Percentiles rank a stretch among this genome's conserved stretches.
Evolutionary conservation across 2,329 filamentous ascomycete species (phyloP).

Genomic region (Trichothecium sympodiale): DNA sequence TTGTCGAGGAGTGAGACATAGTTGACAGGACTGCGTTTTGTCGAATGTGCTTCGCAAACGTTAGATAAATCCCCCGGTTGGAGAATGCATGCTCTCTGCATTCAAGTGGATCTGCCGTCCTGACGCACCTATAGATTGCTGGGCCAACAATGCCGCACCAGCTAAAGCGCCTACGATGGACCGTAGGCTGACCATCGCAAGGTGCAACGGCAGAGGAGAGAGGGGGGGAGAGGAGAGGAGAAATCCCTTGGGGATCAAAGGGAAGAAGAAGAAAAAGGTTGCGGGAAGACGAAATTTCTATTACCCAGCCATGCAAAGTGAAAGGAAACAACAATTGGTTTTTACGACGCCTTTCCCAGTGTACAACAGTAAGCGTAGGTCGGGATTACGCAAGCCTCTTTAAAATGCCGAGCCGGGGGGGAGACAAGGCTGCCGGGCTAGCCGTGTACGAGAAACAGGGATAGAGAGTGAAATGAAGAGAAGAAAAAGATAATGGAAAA

Average conservation of each 20-base stretch:
- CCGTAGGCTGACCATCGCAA: slow-evolving; percentile 21
- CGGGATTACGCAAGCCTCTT: too few relatives aligned
- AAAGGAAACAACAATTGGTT: background rate
- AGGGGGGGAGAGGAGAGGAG: slow-evolving; percentile 1
- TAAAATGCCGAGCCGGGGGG: too few relatives aligned
- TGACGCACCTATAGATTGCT: slow-evolving; percentile 19
- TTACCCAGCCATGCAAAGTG: background rate
- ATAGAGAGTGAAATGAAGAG: too few relatives aligned
- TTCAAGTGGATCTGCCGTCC: background rate
- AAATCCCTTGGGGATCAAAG: background rate
- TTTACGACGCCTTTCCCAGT: background rate
- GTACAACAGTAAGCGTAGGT: background rate
- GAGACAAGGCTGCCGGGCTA: too few relatives aligned
- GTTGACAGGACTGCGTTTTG: slow-evolving; percentile 64
- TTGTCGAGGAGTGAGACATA: slow-evolving; percentile 65
- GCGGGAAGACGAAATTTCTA: background rate
- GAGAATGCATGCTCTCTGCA: too few relatives aligned
- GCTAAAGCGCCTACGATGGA: slow-evolving; percentile 18
- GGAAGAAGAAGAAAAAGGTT: too few relatives aligned
- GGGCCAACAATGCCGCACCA: slow-evolving; percentile 18
- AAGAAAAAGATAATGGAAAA: too few relatives aligned
- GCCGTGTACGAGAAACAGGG: too few relatives aligned
- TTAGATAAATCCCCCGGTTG: slow-evolving; percentile 4
- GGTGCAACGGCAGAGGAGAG: slow-evolving; percentile 1
- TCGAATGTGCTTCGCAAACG: slow-evolving; percentile 50